These are phyloP conservation scores for Cubamyces lactineus DNA, from an alignment of 768 basidiomycete species.

Conservation along the genomic window DNA sequence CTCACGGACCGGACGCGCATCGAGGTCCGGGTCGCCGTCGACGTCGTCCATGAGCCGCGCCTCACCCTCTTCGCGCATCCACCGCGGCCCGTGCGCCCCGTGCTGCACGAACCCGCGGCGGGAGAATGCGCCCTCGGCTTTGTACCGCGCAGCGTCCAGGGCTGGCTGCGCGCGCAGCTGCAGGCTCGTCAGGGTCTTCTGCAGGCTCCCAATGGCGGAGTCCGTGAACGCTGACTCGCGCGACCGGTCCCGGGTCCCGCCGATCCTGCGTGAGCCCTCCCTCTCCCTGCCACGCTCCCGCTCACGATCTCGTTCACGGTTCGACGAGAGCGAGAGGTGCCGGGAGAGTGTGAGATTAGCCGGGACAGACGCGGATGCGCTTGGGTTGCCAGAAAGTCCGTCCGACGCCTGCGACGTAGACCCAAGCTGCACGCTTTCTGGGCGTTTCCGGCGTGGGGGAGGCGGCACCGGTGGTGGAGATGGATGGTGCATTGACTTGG, in stretches of 20 bases:
- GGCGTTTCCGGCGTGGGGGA: conserved; percentile 54
- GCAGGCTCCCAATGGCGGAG: conserved; percentile 45
- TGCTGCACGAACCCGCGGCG: conserved; percentile 59
- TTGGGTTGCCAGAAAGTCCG: conserved; percentile 21
- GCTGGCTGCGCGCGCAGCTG: conserved; percentile 51
- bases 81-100: conserved; percentile 24
- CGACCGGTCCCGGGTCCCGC: conserved; percentile 23
- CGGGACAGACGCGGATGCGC: conserved; percentile 21
- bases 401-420: conserved; percentile 14
- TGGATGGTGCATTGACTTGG: conserved; percentile 57
- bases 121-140: conserved; percentile 71
- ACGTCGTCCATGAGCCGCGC: conserved; percentile 43
- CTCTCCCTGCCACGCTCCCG: conserved; percentile 13
- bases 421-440: conserved; percentile 63
- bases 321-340: conserved; percentile 42
- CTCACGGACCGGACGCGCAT: conserved; percentile 26
- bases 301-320: conserved; percentile 14
- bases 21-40: conserved; percentile 36
- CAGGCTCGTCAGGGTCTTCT: conserved; percentile 47
- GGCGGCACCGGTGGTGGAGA: conserved; percentile 44
- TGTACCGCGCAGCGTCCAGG: conserved; percentile 66
- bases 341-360: conserved; percentile 38
- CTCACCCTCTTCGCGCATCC: conserved; percentile 41
- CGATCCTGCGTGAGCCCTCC: neutral
- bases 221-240: conserved; percentile 26